Percentiles rank a stretch among this genome's conserved stretches.
phyloP scores from a whole-genome alignment of 495 filamentous ascomycete genomes.

The Aspergillus ellipticus region DNA sequence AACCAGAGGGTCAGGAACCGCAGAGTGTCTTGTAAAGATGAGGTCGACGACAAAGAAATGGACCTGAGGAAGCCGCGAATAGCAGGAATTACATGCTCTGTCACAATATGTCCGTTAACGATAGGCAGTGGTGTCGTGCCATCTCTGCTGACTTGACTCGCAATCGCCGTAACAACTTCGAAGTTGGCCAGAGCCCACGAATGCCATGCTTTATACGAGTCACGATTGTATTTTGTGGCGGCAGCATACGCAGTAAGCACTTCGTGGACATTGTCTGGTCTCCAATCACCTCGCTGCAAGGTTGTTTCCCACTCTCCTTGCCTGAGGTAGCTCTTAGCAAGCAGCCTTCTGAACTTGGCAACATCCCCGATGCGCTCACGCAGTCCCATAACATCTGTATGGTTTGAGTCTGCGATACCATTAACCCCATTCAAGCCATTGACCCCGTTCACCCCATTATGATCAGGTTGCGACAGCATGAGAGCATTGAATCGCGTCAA shows the following conservation, averaged over 20 bases:
- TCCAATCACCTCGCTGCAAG: constrained; percentile 81
- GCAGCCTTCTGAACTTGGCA: constrained; percentile 58
- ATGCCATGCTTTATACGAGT: constrained; percentile 99
- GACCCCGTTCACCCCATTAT: constrained; percentile 9
- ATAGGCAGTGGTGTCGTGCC: constrained; percentile 34
- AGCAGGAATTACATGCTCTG: constrained; percentile 89
- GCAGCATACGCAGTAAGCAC: constrained; percentile 83
- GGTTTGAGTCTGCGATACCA: constrained; percentile 49
- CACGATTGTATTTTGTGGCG: constrained; percentile 84
- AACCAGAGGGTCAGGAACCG: constrained; percentile 95
- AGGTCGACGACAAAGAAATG: constrained; percentile 83
- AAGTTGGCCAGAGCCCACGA: constrained; percentile 99
- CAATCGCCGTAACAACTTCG: constrained; percentile 84
- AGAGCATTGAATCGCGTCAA: constrained; percentile 59
- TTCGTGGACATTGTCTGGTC: constrained; percentile 59
- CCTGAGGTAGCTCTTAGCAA: constrained; percentile 92
- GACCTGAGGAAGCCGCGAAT: constrained; percentile 94
- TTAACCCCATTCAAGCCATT: constrained; percentile 57
- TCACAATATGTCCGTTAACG: constrained; percentile 61
- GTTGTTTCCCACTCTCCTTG: constrained; percentile 93
- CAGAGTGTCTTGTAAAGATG: constrained; percentile 92
- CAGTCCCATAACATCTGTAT: constrained; percentile 33
- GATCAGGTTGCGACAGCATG: constrained; percentile 39
- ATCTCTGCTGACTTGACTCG: constrained; percentile 58
- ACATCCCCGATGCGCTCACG: constrained; percentile 43